phyloP scores from a whole-genome alignment of 495 filamentous ascomycete genomes.

The Penicillium atrosanguineum region DNA sequence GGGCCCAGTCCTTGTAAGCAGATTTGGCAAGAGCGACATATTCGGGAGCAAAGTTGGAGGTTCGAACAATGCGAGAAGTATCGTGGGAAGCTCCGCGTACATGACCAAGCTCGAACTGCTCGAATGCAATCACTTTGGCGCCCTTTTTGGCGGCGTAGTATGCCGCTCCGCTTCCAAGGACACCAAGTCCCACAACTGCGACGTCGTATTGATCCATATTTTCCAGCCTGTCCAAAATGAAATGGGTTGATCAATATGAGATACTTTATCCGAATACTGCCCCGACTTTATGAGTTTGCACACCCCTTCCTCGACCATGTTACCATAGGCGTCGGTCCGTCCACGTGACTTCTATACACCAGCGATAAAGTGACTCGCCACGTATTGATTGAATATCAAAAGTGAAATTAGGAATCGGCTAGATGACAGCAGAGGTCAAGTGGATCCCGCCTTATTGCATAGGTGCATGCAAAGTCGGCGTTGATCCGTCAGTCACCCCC shows the following conservation, averaged over 20 bases:
- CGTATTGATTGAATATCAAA: not conserved
- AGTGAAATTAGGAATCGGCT: not conserved
- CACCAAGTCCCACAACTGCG: constrained; percentile 20
- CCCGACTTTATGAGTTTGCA: not conserved
- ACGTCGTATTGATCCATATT: constrained; percentile 13
- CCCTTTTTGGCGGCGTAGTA: constrained; percentile 22
- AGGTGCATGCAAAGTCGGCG: not conserved
- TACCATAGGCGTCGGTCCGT: not conserved
- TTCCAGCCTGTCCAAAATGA: not conserved
- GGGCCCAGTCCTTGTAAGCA: constrained; percentile 22
- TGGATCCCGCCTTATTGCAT: not conserved
- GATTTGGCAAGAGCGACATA: constrained; percentile 17
- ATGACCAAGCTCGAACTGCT: constrained; percentile 21
- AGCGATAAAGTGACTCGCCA: not conserved
- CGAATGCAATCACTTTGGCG: constrained; percentile 19
- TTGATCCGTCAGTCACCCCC: not conserved
- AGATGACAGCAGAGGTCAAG: not conserved
- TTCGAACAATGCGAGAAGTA: constrained; percentile 22
- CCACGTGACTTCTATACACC: not conserved
- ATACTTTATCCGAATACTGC: not conserved
- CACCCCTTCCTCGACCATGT: not conserved
- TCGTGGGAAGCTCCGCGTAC: constrained; percentile 20
- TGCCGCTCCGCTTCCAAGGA: constrained; percentile 20
- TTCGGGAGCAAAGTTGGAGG: constrained; percentile 15
- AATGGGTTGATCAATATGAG: not conserved